A percentile compares a stretch with the other conserved stretches of the same genome.
Evolutionary conservation across 768 basidiomycete genomes (phyloP).

Genomic region (Infundibulicybe gibba): DNA sequence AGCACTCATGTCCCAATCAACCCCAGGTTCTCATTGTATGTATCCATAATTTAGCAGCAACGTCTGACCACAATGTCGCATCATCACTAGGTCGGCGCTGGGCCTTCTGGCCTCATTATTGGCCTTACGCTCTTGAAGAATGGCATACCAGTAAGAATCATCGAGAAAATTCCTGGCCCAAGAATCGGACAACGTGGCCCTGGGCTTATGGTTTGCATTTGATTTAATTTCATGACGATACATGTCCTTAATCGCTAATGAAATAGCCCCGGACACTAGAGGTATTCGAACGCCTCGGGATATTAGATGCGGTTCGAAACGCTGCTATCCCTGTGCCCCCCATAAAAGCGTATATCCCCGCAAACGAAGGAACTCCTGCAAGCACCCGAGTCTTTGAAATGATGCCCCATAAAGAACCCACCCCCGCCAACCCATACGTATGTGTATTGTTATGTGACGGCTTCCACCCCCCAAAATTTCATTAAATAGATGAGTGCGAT

Average conservation of each 20-base stretch:
- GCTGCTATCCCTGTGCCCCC: conserved; percentile 19
- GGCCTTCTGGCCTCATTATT: conserved; percentile 41
- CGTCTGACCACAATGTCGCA: background rate
- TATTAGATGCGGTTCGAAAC: conserved; percentile 31
- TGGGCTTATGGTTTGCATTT: conserved; percentile 31
- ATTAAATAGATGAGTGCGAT: conserved; percentile 24
- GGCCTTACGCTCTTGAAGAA: conserved; percentile 39
- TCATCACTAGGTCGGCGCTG: conserved; percentile 47
- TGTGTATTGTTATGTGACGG: conserved; percentile 5
- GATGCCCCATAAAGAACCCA: conserved; percentile 22
- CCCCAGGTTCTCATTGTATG: too few relatives aligned
- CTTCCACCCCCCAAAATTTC: background rate
- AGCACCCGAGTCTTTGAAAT: conserved; percentile 26
- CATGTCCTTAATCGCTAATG: conserved; percentile 1
- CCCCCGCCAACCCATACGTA: conserved; percentile 31
- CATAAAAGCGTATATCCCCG: conserved; percentile 30
- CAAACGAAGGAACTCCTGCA: conserved; percentile 18
- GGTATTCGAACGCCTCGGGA: conserved; percentile 33
- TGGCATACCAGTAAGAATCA: conserved; percentile 45
- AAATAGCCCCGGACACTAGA: conserved; percentile 42
- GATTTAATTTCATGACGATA: background rate
- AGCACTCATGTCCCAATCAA: too few relatives aligned
- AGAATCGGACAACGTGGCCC: conserved; percentile 33
- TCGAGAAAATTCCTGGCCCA: conserved; percentile 38
- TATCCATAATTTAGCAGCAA: too few relatives aligned